Conservation (phyloP, 768 basidiomycete genomes). For the Naganishia friedmannii region DNA sequence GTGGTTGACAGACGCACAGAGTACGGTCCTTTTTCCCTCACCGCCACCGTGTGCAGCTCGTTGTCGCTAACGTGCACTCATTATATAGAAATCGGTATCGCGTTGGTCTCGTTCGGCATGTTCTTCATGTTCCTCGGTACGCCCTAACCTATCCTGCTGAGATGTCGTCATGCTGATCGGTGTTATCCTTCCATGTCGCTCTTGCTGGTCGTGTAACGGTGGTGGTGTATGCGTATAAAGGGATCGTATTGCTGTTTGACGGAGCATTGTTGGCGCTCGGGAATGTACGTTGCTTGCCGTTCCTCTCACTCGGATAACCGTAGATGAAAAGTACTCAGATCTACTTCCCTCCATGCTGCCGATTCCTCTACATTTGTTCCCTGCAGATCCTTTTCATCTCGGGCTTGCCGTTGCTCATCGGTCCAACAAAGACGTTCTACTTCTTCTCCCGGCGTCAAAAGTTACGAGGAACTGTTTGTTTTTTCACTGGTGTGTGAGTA, state of each 20-base stretch:
- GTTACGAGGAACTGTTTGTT: constrained; percentile 64
- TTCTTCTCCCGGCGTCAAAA: constrained; percentile 97
- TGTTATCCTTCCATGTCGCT: too few relatives aligned
- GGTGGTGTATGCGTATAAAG: constrained; percentile 23
- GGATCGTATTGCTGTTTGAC: constrained; percentile 91
- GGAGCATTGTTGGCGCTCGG: constrained; percentile 93
- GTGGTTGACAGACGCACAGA: constrained; percentile 63
- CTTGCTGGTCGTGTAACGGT: neutral
- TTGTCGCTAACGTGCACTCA: neutral
- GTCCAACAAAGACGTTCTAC: constrained; percentile 89
- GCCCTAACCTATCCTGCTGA: constrained; percentile 9
- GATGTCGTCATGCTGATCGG: too few relatives aligned
- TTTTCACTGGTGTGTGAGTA: constrained; percentile 51
- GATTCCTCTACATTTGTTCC: neutral
- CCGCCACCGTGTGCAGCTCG: neutral
- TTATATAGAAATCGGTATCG: constrained; percentile 82
- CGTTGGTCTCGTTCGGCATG: constrained; percentile 88
- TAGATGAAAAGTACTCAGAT: too few relatives aligned
- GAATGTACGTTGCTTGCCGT: constrained; percentile 62
- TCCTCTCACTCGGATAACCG: neutral
- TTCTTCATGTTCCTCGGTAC: constrained; percentile 90
- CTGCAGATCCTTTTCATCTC: constrained; percentile 83
- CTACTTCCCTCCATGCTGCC: too few relatives aligned
- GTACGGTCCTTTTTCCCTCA: constrained; percentile 40
- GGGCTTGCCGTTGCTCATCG: constrained; percentile 93